Base-by-base conservation (phyloP, 208 protist genomes). In the Trichomonas vaginalis region DNA sequence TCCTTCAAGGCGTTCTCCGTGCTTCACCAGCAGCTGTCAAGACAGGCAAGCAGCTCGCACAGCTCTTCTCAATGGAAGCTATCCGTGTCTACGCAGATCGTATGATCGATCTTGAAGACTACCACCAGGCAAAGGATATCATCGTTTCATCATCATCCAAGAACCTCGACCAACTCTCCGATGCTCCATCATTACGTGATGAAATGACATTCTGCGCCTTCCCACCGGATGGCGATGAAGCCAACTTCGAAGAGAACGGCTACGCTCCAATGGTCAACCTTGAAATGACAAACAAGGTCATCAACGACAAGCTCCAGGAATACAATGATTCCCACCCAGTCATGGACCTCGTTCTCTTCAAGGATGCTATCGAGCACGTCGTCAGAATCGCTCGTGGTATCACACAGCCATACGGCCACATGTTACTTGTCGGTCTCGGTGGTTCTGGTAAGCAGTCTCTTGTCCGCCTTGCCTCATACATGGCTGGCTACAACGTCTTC, bases 291-390 rank as follows among this genome's bases (percentile, higher is more conserved):
- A 97, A 97, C 17, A 96, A 96, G 48, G 98, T 98, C 95, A 96
- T 99, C 80, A 96, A 97, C 9, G 98, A 98, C 95, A 98, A 98
- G 96, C 97, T 99, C 14, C 95, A 96, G 48, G 98, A 99, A 96
- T 99, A 99, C 97, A 99, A 99, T 97, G 98, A 99, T 61, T 97
- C 27, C 0, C 97, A 98, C 96, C 98, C 98, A 14, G 97, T 97
- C 37, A 99, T 99, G 98, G 98, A 99, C 96, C 97, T 99, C 27
- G 98, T 99, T 87, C 97, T 99, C 39, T 99, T 99, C 97, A 97
- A 99, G 95, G 98, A 99, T 96, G 99, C 99, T 82, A 99, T 99
- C 96, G 98, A 99, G 96, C 98, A 99, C 96, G 97, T 99, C 46
- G 98, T 98, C 96, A 97, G 98, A 95, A 99, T 99, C 97, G 97